phyloP scores from a whole-genome alignment of 2,329 filamentous ascomycete species.

The Cordyceps militaris region DNA sequence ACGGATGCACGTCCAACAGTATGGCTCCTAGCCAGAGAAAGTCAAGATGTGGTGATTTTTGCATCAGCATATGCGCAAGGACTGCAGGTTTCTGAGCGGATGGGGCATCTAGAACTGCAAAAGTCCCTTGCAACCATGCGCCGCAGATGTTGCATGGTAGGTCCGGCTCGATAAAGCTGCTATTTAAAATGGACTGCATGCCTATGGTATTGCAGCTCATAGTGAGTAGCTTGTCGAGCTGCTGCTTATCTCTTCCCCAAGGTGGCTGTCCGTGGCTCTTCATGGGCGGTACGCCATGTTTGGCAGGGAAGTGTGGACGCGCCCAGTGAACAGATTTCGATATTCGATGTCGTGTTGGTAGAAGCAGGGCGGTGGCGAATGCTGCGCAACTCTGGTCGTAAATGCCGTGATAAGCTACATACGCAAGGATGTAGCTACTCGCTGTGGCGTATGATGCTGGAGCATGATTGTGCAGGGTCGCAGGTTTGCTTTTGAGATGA shows the following conservation, averaged over 20 bases:
- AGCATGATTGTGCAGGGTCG: neutral
- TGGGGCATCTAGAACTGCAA: neutral
- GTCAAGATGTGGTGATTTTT: slow-evolving; percentile 11
- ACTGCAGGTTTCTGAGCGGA: neutral
- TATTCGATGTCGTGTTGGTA: slow-evolving; percentile 8
- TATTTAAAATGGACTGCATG: neutral
- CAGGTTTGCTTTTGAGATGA: neutral
- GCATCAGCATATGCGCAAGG: neutral
- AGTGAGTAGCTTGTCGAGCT: slow-evolving; percentile 15
- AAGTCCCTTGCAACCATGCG: neutral
- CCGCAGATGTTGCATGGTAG: slow-evolving; percentile 9
- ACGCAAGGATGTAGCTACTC: slow-evolving; percentile 9
- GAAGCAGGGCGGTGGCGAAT: slow-evolving; percentile 10
- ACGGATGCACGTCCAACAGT: slow-evolving; percentile 8
- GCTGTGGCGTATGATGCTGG: slow-evolving; percentile 2
- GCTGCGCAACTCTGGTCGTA: slow-evolving; percentile 8
- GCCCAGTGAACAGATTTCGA: slow-evolving; percentile 4
- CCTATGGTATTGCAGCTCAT: slow-evolving; percentile 14
- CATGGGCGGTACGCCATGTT: neutral
- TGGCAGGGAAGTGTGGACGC: neutral
- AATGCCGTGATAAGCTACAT: slow-evolving; percentile 4
- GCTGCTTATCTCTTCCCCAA: slow-evolving; percentile 10
- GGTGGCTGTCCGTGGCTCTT: neutral
- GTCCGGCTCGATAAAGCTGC: slow-evolving; percentile 15
- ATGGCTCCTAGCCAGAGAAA: slow-evolving; percentile 16